phyloP scores from a whole-genome alignment of 2,329 filamentous ascomycete species.

The Colletotrichum euphorbiae region DNA sequence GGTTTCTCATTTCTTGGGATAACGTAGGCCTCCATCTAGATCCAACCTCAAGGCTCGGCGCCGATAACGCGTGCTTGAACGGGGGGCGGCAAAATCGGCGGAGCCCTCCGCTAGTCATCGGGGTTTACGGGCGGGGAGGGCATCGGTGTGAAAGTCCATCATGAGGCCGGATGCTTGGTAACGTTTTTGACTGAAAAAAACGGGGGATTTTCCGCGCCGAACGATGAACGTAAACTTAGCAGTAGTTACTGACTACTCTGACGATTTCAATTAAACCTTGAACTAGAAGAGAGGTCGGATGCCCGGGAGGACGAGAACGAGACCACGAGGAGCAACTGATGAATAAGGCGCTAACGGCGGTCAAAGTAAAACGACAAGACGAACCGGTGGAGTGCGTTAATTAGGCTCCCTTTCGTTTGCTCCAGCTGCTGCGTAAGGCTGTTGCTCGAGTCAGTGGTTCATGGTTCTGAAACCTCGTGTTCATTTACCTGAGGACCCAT shows the following conservation, averaged over 20 bases:
- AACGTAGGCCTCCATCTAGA: neutral
- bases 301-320: neutral
- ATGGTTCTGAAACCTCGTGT: constrained; percentile 18
- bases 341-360: neutral
- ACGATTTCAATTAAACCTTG: too few relatives aligned
- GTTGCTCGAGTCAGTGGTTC: constrained; percentile 9
- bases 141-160: neutral
- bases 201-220: too few relatives aligned
- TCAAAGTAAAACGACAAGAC: neutral
- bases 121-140: neutral
- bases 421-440: constrained; percentile 6
- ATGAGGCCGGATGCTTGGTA: too few relatives aligned
- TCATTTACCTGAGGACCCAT: constrained; percentile 1
- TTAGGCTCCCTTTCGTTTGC: neutral
- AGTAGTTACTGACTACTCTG: too few relatives aligned
- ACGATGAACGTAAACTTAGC: too few relatives aligned
- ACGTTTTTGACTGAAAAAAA: too few relatives aligned
- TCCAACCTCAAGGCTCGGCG: neutral
- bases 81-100: constrained; percentile 2
- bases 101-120: neutral
- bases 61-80: constrained; percentile 4
- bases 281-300: too few relatives aligned
- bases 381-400: neutral
- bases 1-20: neutral
- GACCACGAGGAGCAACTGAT: neutral